These are phyloP conservation scores for Chara braunii DNA, from an alignment of 139 green algal genomes.

Conservation along the genomic window DNA sequence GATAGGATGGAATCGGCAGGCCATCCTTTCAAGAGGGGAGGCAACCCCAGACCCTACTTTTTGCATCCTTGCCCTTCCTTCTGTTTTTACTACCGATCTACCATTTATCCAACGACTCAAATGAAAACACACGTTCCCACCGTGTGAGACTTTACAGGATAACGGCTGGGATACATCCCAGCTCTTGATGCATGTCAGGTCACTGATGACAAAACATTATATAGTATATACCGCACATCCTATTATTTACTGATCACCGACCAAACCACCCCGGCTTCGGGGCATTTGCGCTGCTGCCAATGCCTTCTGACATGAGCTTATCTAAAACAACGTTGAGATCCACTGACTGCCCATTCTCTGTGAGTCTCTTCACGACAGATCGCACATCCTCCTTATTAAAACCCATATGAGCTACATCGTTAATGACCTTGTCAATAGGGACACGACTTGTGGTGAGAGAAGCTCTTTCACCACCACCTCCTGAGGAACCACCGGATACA, in stretches of 20 bases:
- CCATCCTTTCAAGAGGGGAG: no score
- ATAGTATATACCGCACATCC: not conserved
- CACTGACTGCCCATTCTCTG: slow-evolving; percentile 54
- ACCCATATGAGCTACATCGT: slow-evolving; percentile 70
- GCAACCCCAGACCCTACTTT: no score
- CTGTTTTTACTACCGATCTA: no score
- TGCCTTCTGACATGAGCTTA: slow-evolving; percentile 51
- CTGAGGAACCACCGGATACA: not conserved
- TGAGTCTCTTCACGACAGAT: slow-evolving; percentile 52
- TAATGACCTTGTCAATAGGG: slow-evolving; percentile 63
- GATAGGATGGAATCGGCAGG: no score
- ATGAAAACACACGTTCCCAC: no score
- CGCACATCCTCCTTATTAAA: slow-evolving; percentile 56
- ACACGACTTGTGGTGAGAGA: slow-evolving; percentile 36
- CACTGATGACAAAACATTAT: slow-evolving; percentile 1
- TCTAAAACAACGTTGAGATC: slow-evolving; percentile 74
- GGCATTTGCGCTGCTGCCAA: not conserved
- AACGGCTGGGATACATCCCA: no score
- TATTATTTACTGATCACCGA: slow-evolving; percentile 5
- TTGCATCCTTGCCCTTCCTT: no score
- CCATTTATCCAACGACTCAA: no score
- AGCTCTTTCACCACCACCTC: not conserved
- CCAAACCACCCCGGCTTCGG: slow-evolving; percentile 32
- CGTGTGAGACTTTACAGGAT: no score
- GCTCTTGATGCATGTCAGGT: no score